Evolutionary conservation across 2,329 filamentous ascomycete species (phyloP).

Genomic region (Stagonosporopsis rhizophila): DNA sequence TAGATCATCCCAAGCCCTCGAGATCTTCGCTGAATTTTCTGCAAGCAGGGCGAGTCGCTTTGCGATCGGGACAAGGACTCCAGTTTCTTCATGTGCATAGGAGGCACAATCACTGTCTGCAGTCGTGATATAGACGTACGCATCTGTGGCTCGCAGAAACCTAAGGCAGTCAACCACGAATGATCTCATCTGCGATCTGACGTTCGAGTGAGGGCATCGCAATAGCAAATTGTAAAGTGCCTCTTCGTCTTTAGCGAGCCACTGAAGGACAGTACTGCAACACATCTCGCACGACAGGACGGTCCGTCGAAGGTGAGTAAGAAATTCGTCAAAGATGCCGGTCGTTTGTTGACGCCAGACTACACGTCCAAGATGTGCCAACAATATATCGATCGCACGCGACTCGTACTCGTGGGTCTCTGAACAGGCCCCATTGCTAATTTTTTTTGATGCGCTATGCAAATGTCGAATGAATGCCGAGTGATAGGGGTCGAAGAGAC

Average conservation of each 20-base stretch:
- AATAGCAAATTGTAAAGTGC: constrained; percentile 69
- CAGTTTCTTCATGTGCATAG: constrained; percentile 21
- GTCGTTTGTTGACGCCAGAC: constrained; percentile 74
- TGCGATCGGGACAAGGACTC: constrained; percentile 28
- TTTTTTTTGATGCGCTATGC: constrained; percentile 62
- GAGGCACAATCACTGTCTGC: constrained; percentile 40
- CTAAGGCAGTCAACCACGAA: constrained; percentile 44
- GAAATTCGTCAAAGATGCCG: constrained; percentile 66
- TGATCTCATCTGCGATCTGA: constrained; percentile 38
- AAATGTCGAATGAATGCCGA: constrained; percentile 70
- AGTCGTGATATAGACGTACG: constrained; percentile 31
- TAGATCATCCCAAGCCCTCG: constrained; percentile 47
- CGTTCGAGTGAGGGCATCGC: constrained; percentile 35
- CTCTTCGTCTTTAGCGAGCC: constrained; percentile 63
- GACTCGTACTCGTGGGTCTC: constrained; percentile 54
- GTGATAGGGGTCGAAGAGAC: constrained; percentile 77
- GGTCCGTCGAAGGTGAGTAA: constrained; percentile 59
- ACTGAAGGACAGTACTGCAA: constrained; percentile 66
- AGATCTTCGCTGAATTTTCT: constrained; percentile 28
- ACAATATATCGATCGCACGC: constrained; percentile 61
- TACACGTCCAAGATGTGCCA: constrained; percentile 77
- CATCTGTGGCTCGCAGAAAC: constrained; percentile 43
- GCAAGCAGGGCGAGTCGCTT: constrained; percentile 31
- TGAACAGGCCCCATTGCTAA: constrained; percentile 60
- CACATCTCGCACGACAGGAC: constrained; percentile 61